phyloP scores from a whole-genome alignment of 352 stramenopile species.

The Phytophthora syringae region DNA sequence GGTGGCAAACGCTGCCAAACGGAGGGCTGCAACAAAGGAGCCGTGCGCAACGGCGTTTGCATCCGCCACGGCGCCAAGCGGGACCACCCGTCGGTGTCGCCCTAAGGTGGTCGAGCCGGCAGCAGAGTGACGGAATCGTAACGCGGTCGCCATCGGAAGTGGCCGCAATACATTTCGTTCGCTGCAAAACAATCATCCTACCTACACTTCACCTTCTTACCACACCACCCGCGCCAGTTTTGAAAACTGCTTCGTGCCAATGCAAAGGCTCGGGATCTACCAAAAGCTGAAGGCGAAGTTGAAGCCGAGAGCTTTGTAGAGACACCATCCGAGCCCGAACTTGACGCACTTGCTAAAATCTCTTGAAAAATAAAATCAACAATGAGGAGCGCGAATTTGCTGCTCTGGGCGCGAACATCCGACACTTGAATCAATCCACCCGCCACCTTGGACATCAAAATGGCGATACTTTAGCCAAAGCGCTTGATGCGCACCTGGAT shows the following conservation, averaged over 20 bases:
- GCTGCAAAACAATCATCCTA: conserved; percentile 1
- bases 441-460: conserved; percentile 4
- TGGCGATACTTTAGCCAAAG: conserved; percentile 43
- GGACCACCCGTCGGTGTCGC: conserved; percentile 38
- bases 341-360: conserved; percentile 19
- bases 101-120: conserved; percentile 25
- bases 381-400: conserved; percentile 28
- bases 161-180: conserved; percentile 39
- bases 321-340: no score
- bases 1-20: conserved; percentile 77
- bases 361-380: conserved; percentile 39
- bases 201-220: conserved; percentile 20
- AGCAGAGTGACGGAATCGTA: conserved; percentile 32
- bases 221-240: conserved; percentile 11
- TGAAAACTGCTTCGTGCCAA: conserved; percentile 4
- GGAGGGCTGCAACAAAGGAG: conserved; percentile 84
- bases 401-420: conserved; percentile 22
- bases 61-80: conserved; percentile 86
- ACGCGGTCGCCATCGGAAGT: conserved; percentile 47
- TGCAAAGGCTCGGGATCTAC: conserved; percentile 6
- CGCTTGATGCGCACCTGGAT: conserved; percentile 83
- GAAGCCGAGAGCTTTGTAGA: conserved; percentile 24
- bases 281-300: conserved; percentile 9
- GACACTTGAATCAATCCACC: conserved; percentile 10
- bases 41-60: conserved; percentile 85